These are phyloP conservation scores for Citrullus amarus DNA, from an alignment of 306 rosid species.

Conservation along the genomic window DNA sequence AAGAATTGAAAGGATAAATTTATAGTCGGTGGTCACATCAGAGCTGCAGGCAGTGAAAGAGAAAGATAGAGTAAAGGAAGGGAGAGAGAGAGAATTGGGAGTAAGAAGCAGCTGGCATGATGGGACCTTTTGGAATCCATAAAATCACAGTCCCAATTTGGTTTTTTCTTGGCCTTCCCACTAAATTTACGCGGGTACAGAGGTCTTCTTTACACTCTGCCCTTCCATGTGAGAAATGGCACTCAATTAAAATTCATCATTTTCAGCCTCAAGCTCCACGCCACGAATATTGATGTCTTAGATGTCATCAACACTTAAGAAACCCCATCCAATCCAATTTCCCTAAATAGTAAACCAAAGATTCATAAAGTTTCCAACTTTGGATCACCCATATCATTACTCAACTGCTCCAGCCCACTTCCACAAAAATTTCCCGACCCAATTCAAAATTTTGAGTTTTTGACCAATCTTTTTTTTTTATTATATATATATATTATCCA, in stretches of 20 bases:
- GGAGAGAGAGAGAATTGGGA: conserved; percentile 1
- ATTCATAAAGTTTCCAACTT: background rate
- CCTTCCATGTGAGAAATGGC: background rate
- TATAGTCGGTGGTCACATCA: background rate
- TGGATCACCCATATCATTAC: background rate
- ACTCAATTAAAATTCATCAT: background rate
- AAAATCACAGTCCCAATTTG: background rate
- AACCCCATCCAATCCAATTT: background rate
- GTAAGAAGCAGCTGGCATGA: conserved; percentile 55
- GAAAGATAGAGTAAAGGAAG: background rate
- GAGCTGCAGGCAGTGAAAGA: conserved; percentile 2
- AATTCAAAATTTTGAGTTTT: background rate
- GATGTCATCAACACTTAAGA: background rate
- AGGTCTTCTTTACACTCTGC: background rate
- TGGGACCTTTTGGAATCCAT: conserved; percentile 25
- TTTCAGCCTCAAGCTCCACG: background rate
- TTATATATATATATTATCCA: background rate
- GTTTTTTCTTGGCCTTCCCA: background rate
- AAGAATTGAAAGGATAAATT: background rate
- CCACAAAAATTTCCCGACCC: background rate
- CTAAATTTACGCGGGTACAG: conserved; percentile 2
- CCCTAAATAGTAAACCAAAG: background rate
- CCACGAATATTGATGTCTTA: background rate
- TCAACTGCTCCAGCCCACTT: background rate
- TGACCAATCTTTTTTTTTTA: background rate